Conservation (phyloP, 164 flowering plant genomes). For the Aristolochia fimbriata region DNA sequence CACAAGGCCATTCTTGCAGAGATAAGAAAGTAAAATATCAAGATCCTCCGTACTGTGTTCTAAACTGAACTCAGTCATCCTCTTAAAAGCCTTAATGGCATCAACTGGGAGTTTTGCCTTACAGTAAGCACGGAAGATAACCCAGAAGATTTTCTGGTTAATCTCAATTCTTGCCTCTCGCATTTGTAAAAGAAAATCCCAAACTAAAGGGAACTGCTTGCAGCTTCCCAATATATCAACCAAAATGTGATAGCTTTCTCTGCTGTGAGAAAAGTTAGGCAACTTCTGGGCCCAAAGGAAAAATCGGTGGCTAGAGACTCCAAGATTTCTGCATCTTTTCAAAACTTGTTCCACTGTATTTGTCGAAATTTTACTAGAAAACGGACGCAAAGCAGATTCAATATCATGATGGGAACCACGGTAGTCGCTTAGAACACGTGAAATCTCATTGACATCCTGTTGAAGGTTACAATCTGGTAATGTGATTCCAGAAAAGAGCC, state of each 20-base stretch:
- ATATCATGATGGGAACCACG: conserved; percentile 71
- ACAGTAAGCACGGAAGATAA: conserved; percentile 59
- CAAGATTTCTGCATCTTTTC: conserved; percentile 69
- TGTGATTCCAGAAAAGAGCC: too few relatives aligned
- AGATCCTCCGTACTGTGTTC: conserved; percentile 44
- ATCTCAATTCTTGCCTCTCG: conserved; percentile 30
- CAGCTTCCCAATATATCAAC: conserved; percentile 59
- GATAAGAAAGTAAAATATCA: conserved; percentile 38
- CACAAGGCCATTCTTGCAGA: conserved; percentile 62
- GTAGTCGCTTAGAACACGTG: conserved; percentile 68
- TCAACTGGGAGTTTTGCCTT: conserved; percentile 64
- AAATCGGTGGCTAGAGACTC: conserved; percentile 68
- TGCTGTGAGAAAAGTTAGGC: conserved; percentile 44
- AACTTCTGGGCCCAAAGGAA: conserved; percentile 59
- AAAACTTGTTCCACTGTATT: conserved; percentile 64
- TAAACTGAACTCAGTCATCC: conserved; percentile 67
- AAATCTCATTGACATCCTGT: conserved; percentile 33
- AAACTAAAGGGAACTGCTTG: conserved; percentile 67
- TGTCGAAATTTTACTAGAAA: conserved; percentile 30
- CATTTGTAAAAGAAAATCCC: conserved; percentile 70
- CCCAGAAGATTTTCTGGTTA: conserved; percentile 43
- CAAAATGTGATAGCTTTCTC: conserved; percentile 43
- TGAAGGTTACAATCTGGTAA: too few relatives aligned
- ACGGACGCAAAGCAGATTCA: conserved; percentile 45
- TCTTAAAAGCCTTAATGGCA: conserved; percentile 61